Base-by-base conservation (phyloP, 805 yeast genomes). In the Lipomyces orientalis region DNA sequence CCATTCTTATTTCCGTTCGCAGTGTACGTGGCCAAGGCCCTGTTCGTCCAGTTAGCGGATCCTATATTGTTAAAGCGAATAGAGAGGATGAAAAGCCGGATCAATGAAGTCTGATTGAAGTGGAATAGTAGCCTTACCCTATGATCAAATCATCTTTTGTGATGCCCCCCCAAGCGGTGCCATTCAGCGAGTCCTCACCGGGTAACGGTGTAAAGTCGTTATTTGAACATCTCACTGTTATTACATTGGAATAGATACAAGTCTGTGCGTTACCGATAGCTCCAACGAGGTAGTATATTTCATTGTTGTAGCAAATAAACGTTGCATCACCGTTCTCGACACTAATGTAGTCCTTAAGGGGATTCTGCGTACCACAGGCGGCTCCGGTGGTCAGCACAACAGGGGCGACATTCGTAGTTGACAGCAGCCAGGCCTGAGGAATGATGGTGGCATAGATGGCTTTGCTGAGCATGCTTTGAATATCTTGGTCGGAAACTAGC, bases 361-460 rank as follows among this genome's bases (percentile, higher is more conserved):
- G 46, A 39, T 39, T 39, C 14, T 12, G 16, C n/a, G 46, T 39
- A 39, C 46, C 46, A 10, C 46, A 39, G n/a, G 46, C 46, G 8
- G 46, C 46, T 39, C 46, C 46, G 14, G n/a, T 5, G 12, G 46
- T 39, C 46, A 39, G 14, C n/a, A 39, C 46, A 14, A 39, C 46
- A 39, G 46, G 46, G n/a, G n/a, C 46, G 8, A 39, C 46, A 16
- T 1, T 4, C n/a, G 12, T 39, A 39, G 14, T 10, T 39, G 46
- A 39, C 46, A 39, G 46, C 46, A 1, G 46, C 46, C 46, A 39
- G 46, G 46, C 3, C 46, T 39, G 46, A 4, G 46, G 46, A 39
- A 39, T 39, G 46, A 39, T n/a, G 10, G 46, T 39, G n/a, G 46
- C 46, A 39, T 39, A 39, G 46, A 39, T 39, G 46, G 46, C 46